phyloP scores from a whole-genome alignment of 768 basidiomycete genomes.

The Lactifluus hygrophoroides region DNA sequence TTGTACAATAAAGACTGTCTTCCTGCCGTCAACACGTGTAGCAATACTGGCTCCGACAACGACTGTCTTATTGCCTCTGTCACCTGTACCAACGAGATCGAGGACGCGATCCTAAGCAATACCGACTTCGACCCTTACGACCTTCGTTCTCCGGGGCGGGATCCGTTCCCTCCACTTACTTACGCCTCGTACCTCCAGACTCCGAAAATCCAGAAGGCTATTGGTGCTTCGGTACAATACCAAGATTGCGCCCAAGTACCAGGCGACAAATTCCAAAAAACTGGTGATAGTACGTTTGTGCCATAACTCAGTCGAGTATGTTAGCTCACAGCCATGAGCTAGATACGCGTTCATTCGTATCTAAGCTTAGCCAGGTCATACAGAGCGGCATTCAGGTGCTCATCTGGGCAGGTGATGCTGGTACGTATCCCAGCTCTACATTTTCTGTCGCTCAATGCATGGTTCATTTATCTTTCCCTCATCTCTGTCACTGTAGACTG shows the following conservation, averaged over 20 bases:
- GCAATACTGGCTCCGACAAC: constrained; percentile 35
- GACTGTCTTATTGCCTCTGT: constrained; percentile 42
- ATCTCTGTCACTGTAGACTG: too few species aligned
- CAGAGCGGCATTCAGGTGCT: too few species aligned
- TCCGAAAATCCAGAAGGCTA: constrained; percentile 24
- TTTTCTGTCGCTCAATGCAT: constrained; percentile 13
- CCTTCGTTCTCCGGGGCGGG: constrained; percentile 29
- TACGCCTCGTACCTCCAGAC: constrained; percentile 21
- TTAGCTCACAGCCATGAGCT: too few species aligned
- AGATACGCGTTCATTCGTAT: background rate
- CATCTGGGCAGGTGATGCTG: too few species aligned
- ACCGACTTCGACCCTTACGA: constrained; percentile 43
- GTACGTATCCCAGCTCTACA: background rate
- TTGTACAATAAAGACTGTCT: constrained; percentile 30
- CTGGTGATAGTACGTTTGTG: constrained; percentile 40
- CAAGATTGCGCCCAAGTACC: constrained; percentile 29
- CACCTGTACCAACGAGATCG: constrained; percentile 39
- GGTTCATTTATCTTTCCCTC: constrained; percentile 34
- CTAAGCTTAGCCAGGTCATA: background rate
- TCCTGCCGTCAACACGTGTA: constrained; percentile 38
- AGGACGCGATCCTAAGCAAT: constrained; percentile 35
- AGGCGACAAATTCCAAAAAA: constrained; percentile 30
- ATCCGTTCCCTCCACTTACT: constrained; percentile 34
- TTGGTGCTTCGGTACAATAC: constrained; percentile 33
- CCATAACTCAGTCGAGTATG: constrained; percentile 4